Evolutionary conservation across 306 rosid species (phyloP).

Genomic region (Gynostemma pentaphyllum): DNA sequence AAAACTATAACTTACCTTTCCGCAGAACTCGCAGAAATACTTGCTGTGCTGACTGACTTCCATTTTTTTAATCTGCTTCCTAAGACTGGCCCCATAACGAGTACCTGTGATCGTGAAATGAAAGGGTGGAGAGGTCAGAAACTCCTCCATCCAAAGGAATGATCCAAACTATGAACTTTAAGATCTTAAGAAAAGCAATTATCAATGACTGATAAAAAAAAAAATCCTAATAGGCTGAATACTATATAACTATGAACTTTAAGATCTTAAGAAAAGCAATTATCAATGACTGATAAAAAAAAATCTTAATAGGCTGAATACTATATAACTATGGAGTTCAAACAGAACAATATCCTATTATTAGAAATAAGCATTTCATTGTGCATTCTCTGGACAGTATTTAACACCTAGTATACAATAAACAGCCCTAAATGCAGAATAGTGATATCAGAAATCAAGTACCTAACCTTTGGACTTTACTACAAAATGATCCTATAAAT

Average conservation of each 20-base stretch:
- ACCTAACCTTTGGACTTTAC: too few species aligned
- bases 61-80: constrained; percentile 94
- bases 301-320: background rate
- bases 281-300: background rate
- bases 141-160: background rate
- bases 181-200: background rate
- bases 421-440: background rate
- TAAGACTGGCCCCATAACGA: constrained; percentile 82
- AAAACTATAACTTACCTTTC: constrained; percentile 42
- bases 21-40: constrained; percentile 80
- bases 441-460: background rate
- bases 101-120: constrained; percentile 32
- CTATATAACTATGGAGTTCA: background rate
- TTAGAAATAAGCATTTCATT: background rate
- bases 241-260: too few species aligned
- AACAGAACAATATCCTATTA: background rate
- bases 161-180: background rate
- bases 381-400: background rate
- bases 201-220: background rate
- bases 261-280: background rate
- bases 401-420: background rate
- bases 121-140: background rate
- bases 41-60: constrained; percentile 91
- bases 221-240: background rate
- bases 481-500: background rate